Evolutionary conservation across 495 filamentous ascomycete species (phyloP), one percentile per base, ranked within the genome.

Genomic region (Hypoxylon crocopeplum): DNA sequence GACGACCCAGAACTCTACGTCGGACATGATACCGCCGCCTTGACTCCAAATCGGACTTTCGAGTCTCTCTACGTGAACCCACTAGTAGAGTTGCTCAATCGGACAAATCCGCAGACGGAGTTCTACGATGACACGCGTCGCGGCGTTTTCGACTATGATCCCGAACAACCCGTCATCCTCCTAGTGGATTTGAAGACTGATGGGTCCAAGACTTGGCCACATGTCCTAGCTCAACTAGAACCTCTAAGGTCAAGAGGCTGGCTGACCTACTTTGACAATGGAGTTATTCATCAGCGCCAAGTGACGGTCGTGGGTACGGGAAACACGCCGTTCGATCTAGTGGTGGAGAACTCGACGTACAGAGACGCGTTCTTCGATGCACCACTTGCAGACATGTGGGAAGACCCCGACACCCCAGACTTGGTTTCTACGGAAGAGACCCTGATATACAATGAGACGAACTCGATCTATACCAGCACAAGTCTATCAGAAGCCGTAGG

Each of bases 301-400:
- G 68, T 96, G 13, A 95, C 90, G 3, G 82, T 95, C 3, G 88
- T 95, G 6, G 90, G 84, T 0, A 93, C 91, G 0, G 92, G 92
- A 12, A 86, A 88, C 54, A 86, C 89, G 0, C 88, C 90, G 0
- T 87, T 93, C 51, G 79, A 89, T 38, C 39, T 76, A 25, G 64
- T 87, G 3, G 52, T 76, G 1, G 58, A 66, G 1, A 84, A 84
- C 45, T 42, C 74, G 17, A 77, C 73, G 4, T 79, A 82, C 52
- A 76, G 85, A 5, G 85, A 88, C 68, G 75, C 85, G 10, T 90
- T 92, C 70, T 87, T 85, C 68, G 86, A 88, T 62, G 86, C 88
- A 0, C 84, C 86, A 0, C 72, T 84, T 2, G 72, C 72, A 29
- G 64, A 76, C 2, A 66, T 87, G 39, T 71, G 69, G 48, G 70